A percentile compares a stretch with the other conserved stretches of the same genome.
phyloP scores from a whole-genome alignment of 331 rosid species.

The Dryas integrifolia region DNA sequence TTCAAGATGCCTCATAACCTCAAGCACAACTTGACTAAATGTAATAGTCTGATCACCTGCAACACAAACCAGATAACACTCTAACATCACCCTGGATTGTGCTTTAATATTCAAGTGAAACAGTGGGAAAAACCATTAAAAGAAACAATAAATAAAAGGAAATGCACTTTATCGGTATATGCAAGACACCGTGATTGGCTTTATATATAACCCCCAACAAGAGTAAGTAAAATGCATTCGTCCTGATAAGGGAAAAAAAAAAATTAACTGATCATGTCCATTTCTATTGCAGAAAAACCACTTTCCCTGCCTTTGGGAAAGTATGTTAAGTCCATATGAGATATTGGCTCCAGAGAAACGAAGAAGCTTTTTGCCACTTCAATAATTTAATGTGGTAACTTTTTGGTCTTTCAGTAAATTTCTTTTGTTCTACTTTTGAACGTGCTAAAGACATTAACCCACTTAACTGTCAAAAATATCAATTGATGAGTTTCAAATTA shows the following conservation, averaged over 20 bases:
- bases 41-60: conserved; percentile 78
- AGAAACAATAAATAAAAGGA: conserved; percentile 1
- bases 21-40: conserved; percentile 93
- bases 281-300: neutral
- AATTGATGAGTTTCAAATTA: neutral
- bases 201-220: neutral
- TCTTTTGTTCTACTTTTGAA: neutral
- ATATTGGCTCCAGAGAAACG: neutral
- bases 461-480: neutral
- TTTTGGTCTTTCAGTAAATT: neutral
- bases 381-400: neutral
- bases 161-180: neutral
- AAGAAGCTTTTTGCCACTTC: neutral
- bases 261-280: neutral
- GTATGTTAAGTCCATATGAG: neutral
- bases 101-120: conserved; percentile 7
- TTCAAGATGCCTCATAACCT: conserved; percentile 99
- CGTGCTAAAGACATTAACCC: neutral
- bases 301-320: neutral
- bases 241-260: neutral
- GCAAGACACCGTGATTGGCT: neutral
- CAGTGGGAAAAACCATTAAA: neutral
- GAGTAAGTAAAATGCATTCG: neutral
- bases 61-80: conserved; percentile 33
- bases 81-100: conserved; percentile 26